Evolutionary conservation across 169 alveolate species (phyloP), one percentile per base, ranked within the genome.

Genomic region (Babesia ovata): DNA sequence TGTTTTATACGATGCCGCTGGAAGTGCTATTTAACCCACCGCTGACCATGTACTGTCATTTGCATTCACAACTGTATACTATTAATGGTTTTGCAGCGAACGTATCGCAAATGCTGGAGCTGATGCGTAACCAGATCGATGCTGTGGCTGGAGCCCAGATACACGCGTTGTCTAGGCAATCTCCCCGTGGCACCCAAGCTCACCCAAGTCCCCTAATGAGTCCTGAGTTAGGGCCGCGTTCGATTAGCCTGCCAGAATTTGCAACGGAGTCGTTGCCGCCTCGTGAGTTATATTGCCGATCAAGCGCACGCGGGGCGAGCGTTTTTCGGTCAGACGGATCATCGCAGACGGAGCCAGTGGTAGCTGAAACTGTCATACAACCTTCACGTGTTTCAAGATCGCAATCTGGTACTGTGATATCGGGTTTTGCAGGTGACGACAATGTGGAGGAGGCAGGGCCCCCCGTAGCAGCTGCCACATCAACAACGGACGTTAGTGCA

Each of bases 141-240:
- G 76, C 76, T 7, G 45, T 67, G 61, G 36, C 74, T 49, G 74
- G 60, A 4, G 76, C 76, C 0, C 65, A 67, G 44, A 67, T 67
- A 2, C 76, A 67, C 11, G 58, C 54, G 2, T 24, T 67, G 24
- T 67, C 54, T 33, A 10, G 66, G 28, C 76, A 52, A 26, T 67
- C 76, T 17, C 56, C 76, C 4, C 56, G 10, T 4, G 45, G 48
- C 29, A 36, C 65, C n/a, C 63, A 22, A 11, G 54, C 54, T 9
- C 65, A 50, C 4, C 42, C 56, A 19, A 54, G 53, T 22, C 65
- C 76, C 1, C 2, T 42, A 9, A n/a, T 54, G n/a, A 16, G 44
- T 10, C 56, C 45, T 17, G 63, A 49, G 29, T 14, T 52, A 3
- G 22, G 33, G 16, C 19, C 17, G 19, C n/a, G 50, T 14, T 22